Evolutionary conservation across 2,329 filamentous ascomycete species (phyloP).

Genomic region (Phialemonium atrogriseum): DNA sequence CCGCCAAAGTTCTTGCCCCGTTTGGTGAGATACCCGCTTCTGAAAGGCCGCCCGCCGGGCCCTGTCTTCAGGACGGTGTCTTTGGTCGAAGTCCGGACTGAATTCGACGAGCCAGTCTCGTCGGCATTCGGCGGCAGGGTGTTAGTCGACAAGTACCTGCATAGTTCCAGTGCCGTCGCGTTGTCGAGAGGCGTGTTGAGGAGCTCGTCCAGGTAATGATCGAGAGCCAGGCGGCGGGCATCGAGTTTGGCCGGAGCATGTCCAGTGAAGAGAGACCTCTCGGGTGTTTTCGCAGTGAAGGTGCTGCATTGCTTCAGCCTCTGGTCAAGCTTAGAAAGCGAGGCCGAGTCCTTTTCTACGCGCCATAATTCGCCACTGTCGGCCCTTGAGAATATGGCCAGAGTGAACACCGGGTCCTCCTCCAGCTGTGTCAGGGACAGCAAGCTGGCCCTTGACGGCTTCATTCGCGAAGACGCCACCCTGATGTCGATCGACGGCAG

Average conservation of each 20-base stretch:
- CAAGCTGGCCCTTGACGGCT: constrained; percentile 79
- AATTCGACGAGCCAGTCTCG: constrained; percentile 34
- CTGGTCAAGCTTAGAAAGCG: constrained; percentile 74
- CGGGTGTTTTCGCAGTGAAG: constrained; percentile 71
- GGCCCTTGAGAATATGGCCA: constrained; percentile 74
- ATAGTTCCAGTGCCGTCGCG: constrained; percentile 68
- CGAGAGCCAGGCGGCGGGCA: constrained; percentile 70
- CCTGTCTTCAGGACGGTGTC: constrained; percentile 36
- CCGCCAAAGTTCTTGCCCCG: constrained; percentile 97
- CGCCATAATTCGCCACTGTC: constrained; percentile 80
- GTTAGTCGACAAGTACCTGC: constrained; percentile 72
- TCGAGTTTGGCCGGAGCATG: constrained; percentile 93
- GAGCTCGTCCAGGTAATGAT: constrained; percentile 77
- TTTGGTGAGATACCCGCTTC: constrained; percentile 91
- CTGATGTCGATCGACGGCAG: constrained; percentile 77
- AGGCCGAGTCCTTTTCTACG: constrained; percentile 82
- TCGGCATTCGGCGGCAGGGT: constrained; percentile 54
- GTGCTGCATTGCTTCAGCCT: constrained; percentile 65
- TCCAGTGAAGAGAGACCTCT: constrained; percentile 78
- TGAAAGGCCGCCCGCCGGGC: constrained; percentile 59
- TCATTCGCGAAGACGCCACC: constrained; percentile 91
- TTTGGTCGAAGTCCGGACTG: constrained; percentile 26
- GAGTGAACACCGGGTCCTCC: constrained; percentile 88
- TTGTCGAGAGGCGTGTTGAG: constrained; percentile 77
- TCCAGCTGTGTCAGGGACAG: constrained; percentile 72